A percentile compares a stretch with the other conserved stretches of the same genome.
Evolutionary conservation across 495 filamentous ascomycete genomes (phyloP).

Genomic region (Evernia prunastri): DNA sequence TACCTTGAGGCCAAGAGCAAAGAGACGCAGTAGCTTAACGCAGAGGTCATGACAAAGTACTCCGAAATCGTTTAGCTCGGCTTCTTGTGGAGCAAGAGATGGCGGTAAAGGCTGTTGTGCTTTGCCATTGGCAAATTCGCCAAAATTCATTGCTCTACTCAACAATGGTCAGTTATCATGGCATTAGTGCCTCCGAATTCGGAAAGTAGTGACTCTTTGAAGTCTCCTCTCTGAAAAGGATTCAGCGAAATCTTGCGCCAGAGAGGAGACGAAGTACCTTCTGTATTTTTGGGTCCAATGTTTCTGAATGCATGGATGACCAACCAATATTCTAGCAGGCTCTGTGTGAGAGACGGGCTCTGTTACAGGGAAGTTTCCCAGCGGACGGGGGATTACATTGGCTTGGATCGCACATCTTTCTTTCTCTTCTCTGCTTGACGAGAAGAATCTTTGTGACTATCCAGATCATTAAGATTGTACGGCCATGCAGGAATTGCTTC

Average conservation of each 20-base stretch:
- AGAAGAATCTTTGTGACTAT: conserved; percentile 75
- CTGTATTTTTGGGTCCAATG: conserved; percentile 76
- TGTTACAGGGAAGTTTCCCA: neutral
- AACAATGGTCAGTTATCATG: conserved; percentile 6
- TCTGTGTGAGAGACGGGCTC: neutral
- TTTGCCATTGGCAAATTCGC: conserved; percentile 63
- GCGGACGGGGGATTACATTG: conserved; percentile 41
- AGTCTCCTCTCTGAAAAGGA: conserved; percentile 64
- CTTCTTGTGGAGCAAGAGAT: conserved; percentile 52
- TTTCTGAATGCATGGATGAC: conserved; percentile 83
- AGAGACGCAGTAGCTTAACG: conserved; percentile 61
- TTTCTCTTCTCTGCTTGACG: conserved; percentile 64
- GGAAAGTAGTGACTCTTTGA: conserved; percentile 74
- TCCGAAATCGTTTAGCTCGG: conserved; percentile 58
- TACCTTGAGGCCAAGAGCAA: conserved; percentile 69
- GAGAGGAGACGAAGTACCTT: conserved; percentile 45
- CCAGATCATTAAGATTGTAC: conserved; percentile 12
- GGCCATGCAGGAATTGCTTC: neutral
- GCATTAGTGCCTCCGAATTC: neutral
- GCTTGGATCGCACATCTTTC: conserved; percentile 61
- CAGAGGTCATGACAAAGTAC: conserved; percentile 67
- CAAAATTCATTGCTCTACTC: conserved; percentile 83
- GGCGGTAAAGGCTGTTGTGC: conserved; percentile 74
- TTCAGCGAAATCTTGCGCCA: conserved; percentile 17
- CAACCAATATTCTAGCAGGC: conserved; percentile 73